Evolutionary conservation across 495 filamentous ascomycete species (phyloP), one percentile per base, ranked within the genome.

Genomic region (Amniculicola lignicola): DNA sequence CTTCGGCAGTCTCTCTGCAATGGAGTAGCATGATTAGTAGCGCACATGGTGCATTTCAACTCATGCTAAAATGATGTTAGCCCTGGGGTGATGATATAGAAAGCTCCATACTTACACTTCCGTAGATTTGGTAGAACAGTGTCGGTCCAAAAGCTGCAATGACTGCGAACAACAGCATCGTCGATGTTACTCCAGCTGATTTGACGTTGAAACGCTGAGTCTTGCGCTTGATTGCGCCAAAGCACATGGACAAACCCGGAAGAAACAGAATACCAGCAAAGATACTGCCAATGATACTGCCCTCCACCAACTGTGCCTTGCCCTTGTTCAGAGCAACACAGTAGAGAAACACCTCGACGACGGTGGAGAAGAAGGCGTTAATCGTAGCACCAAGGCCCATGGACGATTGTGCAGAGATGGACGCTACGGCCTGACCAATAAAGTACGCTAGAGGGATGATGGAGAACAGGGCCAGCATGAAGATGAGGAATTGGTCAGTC

Each of bases 301-400:
- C 93, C 70, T 99, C 93, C 3, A 99, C 93, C 27, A 99, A 78
- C 66, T 86, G 82, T 15, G 83, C 86, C 73, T 99, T 99, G 38
- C 93, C 93, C 66, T 99, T 83, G 16, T 85, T 89, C 35, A 99
- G 79, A 21, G 93, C 93, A 45, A 96, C 84, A 65, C 92, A 96
- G 69, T 99, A 99, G 45, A 99, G 84, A 73, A 92, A 99, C 11
- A 99, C 93, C 68, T 99, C 93, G 19, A 99, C 93, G 18, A 99
- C 75, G 7, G 93, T 99, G n/a, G 90, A 96, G 74, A 99, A 99
- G 72, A 97, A 96, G 28, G 93, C 93, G 58, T 99, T 99, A 73
- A 97, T 90, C 15, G 91, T 93, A 44, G 93, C 94, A 69, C 93
- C 93, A 25, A 99, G 77, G n/a, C 93, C 93, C 93, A 99, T 99